These are phyloP conservation scores for Panaeolus cyanescens DNA, from an alignment of 768 basidiomycete genomes.

Conservation along the genomic window DNA sequence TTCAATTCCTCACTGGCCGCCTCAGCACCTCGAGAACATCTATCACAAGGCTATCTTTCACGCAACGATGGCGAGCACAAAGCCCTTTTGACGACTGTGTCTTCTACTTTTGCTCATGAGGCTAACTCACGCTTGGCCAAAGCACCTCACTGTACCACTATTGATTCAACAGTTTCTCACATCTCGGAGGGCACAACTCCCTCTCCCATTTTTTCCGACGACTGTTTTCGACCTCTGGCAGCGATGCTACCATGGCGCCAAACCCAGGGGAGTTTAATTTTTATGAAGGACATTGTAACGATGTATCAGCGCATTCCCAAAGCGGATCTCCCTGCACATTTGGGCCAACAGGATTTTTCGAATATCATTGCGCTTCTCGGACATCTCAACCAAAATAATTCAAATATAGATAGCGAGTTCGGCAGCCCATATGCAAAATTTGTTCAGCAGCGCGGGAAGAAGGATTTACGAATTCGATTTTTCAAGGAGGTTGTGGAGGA, in stretches of 20 bases:
- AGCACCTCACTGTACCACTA: background rate
- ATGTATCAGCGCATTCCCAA: background rate
- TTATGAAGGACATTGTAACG: background rate
- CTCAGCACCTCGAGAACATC: background rate
- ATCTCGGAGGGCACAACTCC: background rate
- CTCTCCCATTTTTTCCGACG: background rate
- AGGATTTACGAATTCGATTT: background rate
- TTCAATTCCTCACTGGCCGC: background rate
- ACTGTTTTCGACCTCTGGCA: background rate
- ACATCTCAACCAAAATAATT: background rate
- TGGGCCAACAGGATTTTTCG: background rate
- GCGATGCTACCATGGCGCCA: background rate
- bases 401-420: background rate
- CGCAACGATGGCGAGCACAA: background rate
- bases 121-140: background rate
- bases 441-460: background rate
- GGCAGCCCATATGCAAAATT: background rate
- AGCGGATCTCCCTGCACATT: background rate
- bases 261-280: too few species aligned
- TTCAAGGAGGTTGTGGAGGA: slow-evolving; percentile 22
- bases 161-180: background rate
- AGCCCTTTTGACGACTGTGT: background rate
- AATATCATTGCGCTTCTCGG: background rate
- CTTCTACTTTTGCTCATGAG: background rate
- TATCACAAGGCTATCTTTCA: background rate